Evolutionary conservation across 2,329 filamentous ascomycete genomes (phyloP), one percentile per base, ranked within the genome.

Genomic region (Neofusicoccum cordaticola): DNA sequence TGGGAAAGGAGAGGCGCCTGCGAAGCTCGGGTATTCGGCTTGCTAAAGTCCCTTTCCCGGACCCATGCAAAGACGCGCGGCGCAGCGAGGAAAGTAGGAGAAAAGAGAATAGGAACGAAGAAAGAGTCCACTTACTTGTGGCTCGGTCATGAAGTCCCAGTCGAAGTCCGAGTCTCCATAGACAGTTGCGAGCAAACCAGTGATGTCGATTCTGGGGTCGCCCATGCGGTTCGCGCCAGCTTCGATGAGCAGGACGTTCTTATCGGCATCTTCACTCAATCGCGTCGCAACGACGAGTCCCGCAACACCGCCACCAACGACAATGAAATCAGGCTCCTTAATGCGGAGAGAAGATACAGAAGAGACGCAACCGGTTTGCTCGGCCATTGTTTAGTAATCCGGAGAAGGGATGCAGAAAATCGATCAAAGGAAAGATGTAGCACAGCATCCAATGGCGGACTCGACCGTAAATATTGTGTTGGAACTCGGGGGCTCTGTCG

Each of bases 101-200:
- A 44, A 13, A 1, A 15, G 15, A 44, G 1, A n/a, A 15, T 1
- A 44, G 22, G 41, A 44, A 44, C 6, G 42, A 17, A 17, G 41
- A 17, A 44, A n/a, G n/a, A 44, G 17, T 17, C 37, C 12, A 47
- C 66, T 44, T 58, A 71, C 73, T 64, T 75, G 73, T 2, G 73
- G 72, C n/a, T 73, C 69, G 4, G 72, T 74, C 42, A 70, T 71
- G 60, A 63, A 72, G 6, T 65, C 35, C 74, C 73, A 76, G 44
- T 76, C 74, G 64, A 72, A 75, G 45, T 74, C 69, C 2, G 71
- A 69, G 35, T 74, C 73, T 34, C 68, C 72, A 66, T 67, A 37
- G 0, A 71, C 61, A 37, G 72, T 68, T 0, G 66, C 62, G 41
- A 39, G 35, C 19, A 72, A 52, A 48, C 70, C 73, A 0, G 73